Conservation (phyloP, 2,329 filamentous ascomycete genomes). For the Ophiostoma tasmaniense region DNA sequence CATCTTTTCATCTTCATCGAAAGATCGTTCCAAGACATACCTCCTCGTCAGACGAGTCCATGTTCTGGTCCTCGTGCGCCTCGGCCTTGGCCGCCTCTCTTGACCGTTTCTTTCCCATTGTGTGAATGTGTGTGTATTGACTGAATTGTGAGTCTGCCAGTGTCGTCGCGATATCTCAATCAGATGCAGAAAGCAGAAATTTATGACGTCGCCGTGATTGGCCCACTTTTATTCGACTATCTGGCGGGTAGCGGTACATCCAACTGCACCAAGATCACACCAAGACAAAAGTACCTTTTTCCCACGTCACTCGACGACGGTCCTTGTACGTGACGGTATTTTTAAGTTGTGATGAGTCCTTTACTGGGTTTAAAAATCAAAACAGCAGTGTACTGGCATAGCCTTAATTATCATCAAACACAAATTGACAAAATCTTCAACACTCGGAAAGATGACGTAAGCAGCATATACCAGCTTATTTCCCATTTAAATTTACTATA, state of each 20-base stretch:
- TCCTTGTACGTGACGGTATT: background rate
- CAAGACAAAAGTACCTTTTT: background rate
- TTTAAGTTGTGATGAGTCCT: no score
- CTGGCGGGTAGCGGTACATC: background rate
- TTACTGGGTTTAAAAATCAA: no score
- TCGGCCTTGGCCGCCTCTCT: constrained; percentile 29
- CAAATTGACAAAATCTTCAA: background rate
- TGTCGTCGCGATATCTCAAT: background rate
- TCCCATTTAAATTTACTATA: background rate
- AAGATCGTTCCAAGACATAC: background rate
- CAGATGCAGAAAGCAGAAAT: constrained; percentile 11
- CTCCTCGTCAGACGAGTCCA: constrained; percentile 46
- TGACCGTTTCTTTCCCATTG: constrained; percentile 32
- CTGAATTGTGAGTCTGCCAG: background rate
- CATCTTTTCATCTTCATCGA: background rate
- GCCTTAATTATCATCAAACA: no score
- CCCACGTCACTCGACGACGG: background rate
- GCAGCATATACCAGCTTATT: background rate
- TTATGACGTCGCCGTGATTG: constrained; percentile 18
- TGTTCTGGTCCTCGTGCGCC: constrained; percentile 25
- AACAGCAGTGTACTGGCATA: no score
- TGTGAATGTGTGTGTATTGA: background rate
- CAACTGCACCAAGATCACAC: background rate
- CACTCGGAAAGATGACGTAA: background rate
- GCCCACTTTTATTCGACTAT: background rate